Evolutionary conservation across 23 red algal species (phyloP).

Genomic region (Gracilaria domingensis): DNA sequence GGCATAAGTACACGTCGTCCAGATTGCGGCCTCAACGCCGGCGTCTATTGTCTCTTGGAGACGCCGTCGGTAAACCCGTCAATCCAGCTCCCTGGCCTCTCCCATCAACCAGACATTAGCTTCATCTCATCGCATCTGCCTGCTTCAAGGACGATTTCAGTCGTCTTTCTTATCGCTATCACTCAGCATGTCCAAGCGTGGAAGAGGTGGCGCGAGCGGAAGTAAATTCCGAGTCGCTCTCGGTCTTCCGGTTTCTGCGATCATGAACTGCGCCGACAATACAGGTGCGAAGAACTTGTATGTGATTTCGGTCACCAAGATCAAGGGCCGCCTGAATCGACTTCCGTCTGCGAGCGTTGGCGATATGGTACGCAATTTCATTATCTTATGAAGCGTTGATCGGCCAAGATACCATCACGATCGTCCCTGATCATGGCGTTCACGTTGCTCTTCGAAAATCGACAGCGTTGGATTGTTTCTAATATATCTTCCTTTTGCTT

Average conservation of each 20-base stretch:
- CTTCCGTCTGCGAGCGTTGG: constrained; percentile 94
- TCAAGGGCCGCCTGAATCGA: constrained; percentile 93
- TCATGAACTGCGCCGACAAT: constrained; percentile 99
- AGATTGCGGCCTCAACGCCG: not conserved
- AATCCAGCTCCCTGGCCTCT: not conserved
- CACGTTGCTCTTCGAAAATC: not conserved
- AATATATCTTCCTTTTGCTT: not conserved
- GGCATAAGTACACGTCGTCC: not conserved
- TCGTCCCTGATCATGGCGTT: not conserved
- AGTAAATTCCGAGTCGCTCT: constrained; percentile 96
- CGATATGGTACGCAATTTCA: constrained; percentile 83
- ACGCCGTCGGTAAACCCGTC: not conserved
- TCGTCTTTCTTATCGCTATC: not conserved
- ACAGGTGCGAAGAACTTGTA: constrained; percentile 99
- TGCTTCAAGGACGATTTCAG: not conserved
- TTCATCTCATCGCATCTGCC: not conserved
- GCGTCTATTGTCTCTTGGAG: not conserved
- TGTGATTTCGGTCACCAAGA: constrained; percentile 96
- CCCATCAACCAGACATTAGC: not conserved
- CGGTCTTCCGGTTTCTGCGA: constrained; percentile 90
- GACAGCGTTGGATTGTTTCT: constrained; percentile 2
- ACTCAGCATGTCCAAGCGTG: constrained; percentile 80
- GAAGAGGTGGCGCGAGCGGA: constrained; percentile 92
- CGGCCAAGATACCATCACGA: not conserved
- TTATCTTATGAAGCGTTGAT: not conserved